These are phyloP conservation scores for Fusarium acutatum DNA, from an alignment of 2,329 filamentous ascomycete species.

Conservation along the genomic window DNA sequence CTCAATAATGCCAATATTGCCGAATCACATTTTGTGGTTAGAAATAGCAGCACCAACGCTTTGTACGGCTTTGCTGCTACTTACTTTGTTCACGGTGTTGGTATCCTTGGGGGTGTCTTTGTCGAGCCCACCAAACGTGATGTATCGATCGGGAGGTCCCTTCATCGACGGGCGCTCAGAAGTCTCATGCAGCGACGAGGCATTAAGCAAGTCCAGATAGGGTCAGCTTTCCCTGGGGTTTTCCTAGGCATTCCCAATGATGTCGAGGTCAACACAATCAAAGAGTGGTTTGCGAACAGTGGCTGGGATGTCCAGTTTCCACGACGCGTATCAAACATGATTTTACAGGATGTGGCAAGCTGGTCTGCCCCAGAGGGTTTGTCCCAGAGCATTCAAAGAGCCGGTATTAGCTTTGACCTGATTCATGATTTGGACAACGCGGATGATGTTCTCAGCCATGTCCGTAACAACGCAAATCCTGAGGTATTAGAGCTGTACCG, in stretches of 20 bases:
- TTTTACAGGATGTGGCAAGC: conserved; percentile 73
- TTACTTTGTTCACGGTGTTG: conserved; percentile 77
- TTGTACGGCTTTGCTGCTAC: conserved; percentile 93
- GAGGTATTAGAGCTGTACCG: conserved; percentile 84
- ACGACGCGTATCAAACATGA: conserved; percentile 70
- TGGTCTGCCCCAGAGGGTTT: conserved; percentile 84
- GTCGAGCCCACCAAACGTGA: conserved; percentile 88
- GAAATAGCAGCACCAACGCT: conserved; percentile 90
- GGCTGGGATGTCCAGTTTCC: conserved; percentile 82
- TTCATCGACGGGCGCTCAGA: conserved; percentile 86
- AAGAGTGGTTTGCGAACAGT: conserved; percentile 87
- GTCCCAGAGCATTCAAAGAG: conserved; percentile 74
- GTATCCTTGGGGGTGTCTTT: conserved; percentile 85
- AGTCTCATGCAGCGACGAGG: conserved; percentile 74
- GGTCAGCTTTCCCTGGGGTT: conserved; percentile 81
- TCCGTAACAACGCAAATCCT: conserved; percentile 76
- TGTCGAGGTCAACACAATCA: conserved; percentile 55
- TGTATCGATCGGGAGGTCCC: conserved; percentile 87
- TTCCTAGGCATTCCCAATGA: conserved; percentile 82
- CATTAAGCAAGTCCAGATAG: conserved; percentile 83
- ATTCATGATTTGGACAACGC: conserved; percentile 83
- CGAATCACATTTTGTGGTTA: conserved; percentile 89
- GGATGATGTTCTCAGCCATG: conserved; percentile 76
- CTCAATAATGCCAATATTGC: conserved; percentile 75
- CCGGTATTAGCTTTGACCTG: conserved; percentile 81